Percentiles rank a stretch among this genome's conserved stretches.
phyloP scores from a whole-genome alignment of 1,284 basidiomycete species.

The Paramarasmius palmivorus region DNA sequence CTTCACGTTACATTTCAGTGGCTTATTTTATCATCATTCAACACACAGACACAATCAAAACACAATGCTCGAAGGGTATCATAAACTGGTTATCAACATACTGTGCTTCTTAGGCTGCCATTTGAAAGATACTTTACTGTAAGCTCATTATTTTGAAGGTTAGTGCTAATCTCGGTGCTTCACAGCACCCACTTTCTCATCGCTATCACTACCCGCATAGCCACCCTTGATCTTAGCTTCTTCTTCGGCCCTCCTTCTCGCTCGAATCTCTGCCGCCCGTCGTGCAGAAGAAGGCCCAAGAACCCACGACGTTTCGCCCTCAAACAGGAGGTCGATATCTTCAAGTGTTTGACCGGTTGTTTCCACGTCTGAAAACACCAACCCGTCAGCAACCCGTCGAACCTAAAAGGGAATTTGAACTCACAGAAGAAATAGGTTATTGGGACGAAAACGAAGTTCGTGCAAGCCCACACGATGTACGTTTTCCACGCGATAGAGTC shows the following conservation, averaged over 20 bases:
- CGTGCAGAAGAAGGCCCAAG: slow-evolving; percentile 10
- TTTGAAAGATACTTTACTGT: too few species aligned
- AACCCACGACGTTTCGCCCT: slow-evolving; percentile 3
- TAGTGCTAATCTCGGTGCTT: background rate
- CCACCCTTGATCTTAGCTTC: background rate
- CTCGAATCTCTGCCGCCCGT: slow-evolving; percentile 4
- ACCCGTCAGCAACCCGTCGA: too few species aligned
- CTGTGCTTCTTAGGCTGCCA: too few species aligned
- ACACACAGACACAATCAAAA: too few species aligned
- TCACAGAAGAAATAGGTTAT: slow-evolving; percentile 13
- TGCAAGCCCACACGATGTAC: slow-evolving; percentile 14
- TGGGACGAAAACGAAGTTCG: background rate
- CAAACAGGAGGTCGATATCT: slow-evolving; percentile 14
- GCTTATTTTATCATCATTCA: too few species aligned
- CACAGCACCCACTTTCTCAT: background rate
- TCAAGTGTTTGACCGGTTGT: slow-evolving; percentile 17
- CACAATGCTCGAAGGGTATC: too few species aligned
- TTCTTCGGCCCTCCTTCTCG: background rate
- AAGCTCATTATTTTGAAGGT: too few species aligned
- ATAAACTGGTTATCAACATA: too few species aligned
- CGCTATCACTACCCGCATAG: background rate
- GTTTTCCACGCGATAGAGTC: slow-evolving; percentile 3
- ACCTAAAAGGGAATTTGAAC: background rate
- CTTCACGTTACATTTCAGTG: too few species aligned
- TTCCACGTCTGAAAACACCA: slow-evolving; percentile 15